phyloP scores from a whole-genome alignment of 1,284 basidiomycete genomes.

The Tilletia setariae region DNA sequence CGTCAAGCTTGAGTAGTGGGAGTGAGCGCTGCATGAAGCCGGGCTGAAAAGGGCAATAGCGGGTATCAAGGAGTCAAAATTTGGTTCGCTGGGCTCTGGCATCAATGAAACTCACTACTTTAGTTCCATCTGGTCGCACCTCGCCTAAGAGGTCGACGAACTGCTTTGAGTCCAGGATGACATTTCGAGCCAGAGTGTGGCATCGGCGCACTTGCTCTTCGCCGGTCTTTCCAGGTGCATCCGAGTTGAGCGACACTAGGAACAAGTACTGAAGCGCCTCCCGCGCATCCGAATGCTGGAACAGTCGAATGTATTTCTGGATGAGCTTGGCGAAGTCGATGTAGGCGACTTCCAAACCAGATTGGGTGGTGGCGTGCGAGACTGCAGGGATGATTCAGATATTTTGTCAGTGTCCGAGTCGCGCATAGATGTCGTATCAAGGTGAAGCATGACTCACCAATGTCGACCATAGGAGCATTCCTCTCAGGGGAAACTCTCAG shows the following conservation, averaged over 20 bases:
- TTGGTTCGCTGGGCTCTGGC: no score
- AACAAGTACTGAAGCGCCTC: conserved; percentile 95
- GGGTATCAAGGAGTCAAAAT: no score
- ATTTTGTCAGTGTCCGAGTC: background rate
- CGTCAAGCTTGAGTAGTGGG: conserved; percentile 70
- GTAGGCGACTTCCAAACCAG: conserved; percentile 38
- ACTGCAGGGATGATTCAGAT: background rate
- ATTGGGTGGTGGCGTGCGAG: background rate
- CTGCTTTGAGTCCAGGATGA: conserved; percentile 80
- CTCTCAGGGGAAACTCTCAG: conserved; percentile 74
- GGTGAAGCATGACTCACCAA: background rate
- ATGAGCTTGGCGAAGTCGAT: conserved; percentile 78
- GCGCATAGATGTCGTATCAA: background rate
- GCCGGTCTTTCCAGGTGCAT: conserved; percentile 65
- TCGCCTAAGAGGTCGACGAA: conserved; percentile 85
- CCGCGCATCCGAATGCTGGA: conserved; percentile 83
- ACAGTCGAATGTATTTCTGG: conserved; percentile 87
- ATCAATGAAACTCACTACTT: conserved; percentile 57
- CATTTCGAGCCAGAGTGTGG: conserved; percentile 80
- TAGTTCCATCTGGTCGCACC: conserved; percentile 79
- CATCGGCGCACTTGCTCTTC: conserved; percentile 78
- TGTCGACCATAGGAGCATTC: conserved; percentile 68
- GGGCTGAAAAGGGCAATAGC: conserved; percentile 59
- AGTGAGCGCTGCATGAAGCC: conserved; percentile 83
- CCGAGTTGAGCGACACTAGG: conserved; percentile 73